These are phyloP conservation scores for Alnus rubra DNA, from an alignment of 306 rosid genomes.

Conservation along the genomic window DNA sequence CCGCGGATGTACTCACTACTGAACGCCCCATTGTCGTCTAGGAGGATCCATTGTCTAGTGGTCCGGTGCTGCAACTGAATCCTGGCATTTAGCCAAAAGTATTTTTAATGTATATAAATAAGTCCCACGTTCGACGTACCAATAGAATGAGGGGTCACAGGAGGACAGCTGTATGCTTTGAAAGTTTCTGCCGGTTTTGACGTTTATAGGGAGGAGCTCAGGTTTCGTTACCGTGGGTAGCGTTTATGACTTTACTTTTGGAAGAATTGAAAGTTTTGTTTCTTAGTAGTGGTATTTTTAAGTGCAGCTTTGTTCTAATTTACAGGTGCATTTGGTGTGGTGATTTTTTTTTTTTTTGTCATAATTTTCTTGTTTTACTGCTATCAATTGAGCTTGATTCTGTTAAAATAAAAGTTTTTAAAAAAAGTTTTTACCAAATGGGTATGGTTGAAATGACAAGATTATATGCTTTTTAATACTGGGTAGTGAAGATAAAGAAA, in stretches of 20 bases:
- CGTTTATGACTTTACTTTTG: neutral
- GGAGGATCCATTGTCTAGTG: constrained; percentile 28
- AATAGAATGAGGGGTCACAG: no score
- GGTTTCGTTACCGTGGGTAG: neutral
- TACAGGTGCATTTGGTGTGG: no score
- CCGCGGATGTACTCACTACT: no score
- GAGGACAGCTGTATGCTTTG: neutral
- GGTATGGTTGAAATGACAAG: neutral
- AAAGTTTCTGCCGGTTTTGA: neutral
- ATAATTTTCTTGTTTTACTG: neutral
- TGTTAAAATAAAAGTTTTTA: neutral
- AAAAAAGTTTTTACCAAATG: neutral
- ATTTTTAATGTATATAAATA: neutral
- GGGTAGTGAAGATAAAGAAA: no score
- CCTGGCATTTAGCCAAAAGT: neutral
- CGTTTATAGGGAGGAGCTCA: neutral
- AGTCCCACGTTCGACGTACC: neutral
- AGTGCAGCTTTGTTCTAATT: no score
- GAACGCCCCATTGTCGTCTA: no score
- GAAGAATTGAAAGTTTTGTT: neutral
- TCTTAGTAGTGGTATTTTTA: no score
- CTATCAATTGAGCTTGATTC: neutral
- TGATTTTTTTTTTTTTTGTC: no score
- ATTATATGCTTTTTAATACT: neutral
- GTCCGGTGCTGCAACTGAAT: no score